Conservation (phyloP, 2,329 filamentous ascomycete species). For the Diaporthe velutina region DNA sequence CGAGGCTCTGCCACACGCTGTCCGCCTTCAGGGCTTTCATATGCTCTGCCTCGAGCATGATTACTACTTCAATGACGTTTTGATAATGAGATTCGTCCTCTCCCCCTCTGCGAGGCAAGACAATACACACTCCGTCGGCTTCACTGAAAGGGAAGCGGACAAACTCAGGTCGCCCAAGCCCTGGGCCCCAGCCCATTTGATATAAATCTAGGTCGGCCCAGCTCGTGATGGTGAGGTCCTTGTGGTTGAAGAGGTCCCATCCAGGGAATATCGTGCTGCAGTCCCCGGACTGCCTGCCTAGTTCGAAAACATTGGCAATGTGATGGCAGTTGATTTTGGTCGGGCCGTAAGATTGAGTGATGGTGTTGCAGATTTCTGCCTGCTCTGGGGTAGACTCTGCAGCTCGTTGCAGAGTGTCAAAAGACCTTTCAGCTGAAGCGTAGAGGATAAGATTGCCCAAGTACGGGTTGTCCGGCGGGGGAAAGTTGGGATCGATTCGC, state of each 20-base stretch:
- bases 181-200: not conserved
- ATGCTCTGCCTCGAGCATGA: not conserved
- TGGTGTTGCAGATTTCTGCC: not conserved
- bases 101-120: not conserved
- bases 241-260: not conserved
- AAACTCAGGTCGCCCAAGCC: not conserved
- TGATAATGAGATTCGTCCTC: not conserved
- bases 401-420: not conserved
- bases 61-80: not conserved
- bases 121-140: not conserved
- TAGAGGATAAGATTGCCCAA: not conserved
- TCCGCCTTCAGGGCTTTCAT: not conserved
- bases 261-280: not conserved
- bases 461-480: not conserved
- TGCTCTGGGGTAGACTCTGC: not conserved
- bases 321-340: not conserved
- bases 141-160: not conserved
- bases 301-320: not conserved
- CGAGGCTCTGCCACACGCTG: not conserved
- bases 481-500: not conserved
- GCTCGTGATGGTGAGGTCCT: not conserved
- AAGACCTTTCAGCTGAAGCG: not conserved
- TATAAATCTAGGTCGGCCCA: conserved; percentile 1
- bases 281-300: not conserved
- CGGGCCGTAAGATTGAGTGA: not conserved